phyloP scores from a whole-genome alignment of 2,329 filamentous ascomycete genomes.

The Curvularia verruculosa region DNA sequence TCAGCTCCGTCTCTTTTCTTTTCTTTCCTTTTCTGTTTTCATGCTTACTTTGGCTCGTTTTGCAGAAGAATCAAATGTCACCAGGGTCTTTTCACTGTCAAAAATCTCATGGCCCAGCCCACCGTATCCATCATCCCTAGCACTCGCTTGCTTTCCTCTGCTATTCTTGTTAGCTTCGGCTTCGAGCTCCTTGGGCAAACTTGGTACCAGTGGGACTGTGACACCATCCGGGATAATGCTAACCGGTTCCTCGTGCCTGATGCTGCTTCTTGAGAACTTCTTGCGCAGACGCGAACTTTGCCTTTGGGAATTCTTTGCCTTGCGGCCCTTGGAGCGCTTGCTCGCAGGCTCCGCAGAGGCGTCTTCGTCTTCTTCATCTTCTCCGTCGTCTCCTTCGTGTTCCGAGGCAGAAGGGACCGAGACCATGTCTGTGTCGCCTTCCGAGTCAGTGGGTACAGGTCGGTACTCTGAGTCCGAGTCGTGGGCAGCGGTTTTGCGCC shows the following conservation, averaged over 20 bases:
- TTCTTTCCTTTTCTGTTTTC: not conserved
- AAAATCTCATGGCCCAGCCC: constrained; percentile 46
- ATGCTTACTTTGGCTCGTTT: too few species aligned
- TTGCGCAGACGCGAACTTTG: constrained; percentile 20
- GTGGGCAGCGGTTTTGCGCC: constrained; percentile 44
- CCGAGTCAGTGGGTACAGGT: constrained; percentile 30
- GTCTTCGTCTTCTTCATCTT: not conserved
- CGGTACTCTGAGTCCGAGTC: constrained; percentile 42
- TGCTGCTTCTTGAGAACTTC: constrained; percentile 18
- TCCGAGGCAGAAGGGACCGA: constrained; percentile 21
- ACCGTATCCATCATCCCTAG: constrained; percentile 40
- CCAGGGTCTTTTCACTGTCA: constrained; percentile 17
- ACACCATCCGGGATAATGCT: constrained; percentile 39
- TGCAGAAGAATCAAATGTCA: not conserved
- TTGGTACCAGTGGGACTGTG: constrained; percentile 16
- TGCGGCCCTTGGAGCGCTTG: constrained; percentile 25
- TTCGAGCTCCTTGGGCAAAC: constrained; percentile 32
- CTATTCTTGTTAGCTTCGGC: constrained; percentile 25
- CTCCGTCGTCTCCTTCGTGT: constrained; percentile 12
- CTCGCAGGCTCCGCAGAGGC: constrained; percentile 12
- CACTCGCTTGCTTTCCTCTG: constrained; percentile 17
- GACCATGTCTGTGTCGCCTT: constrained; percentile 27
- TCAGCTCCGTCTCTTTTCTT: not conserved
- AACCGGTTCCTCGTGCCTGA: constrained; percentile 27
- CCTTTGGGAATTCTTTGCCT: constrained; percentile 16